A percentile compares a stretch with the other conserved stretches of the same genome.
Conservation (phyloP, 305 asterid genomes). For the Fraxinus albicans region DNA sequence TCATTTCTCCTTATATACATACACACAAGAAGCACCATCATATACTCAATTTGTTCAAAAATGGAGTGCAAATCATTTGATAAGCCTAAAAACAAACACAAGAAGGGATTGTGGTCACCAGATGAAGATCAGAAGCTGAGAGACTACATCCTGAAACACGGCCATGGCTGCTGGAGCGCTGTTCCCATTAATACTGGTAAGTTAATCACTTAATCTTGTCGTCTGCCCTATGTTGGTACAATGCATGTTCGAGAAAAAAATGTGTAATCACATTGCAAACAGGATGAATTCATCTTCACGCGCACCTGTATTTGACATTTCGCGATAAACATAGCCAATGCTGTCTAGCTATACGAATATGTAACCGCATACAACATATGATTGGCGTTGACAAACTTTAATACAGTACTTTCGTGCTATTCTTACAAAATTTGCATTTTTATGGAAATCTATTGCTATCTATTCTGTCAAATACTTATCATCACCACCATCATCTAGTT, state of each 20-base stretch:
- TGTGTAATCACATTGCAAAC: background rate
- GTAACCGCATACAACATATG: background rate
- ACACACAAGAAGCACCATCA: background rate
- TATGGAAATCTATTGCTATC: background rate
- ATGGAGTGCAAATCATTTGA: conserved; percentile 47
- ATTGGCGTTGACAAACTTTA: background rate
- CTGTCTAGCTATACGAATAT: background rate
- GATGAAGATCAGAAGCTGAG: conserved; percentile 81
- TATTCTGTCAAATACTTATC: background rate
- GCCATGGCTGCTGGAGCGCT: conserved; percentile 82
- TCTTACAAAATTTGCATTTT: background rate
- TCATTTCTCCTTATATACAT: conserved; percentile 4
- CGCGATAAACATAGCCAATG: background rate
- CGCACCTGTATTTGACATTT: background rate
- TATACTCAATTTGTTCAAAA: conserved; percentile 2
- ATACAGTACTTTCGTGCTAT: background rate
- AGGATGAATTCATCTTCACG: background rate
- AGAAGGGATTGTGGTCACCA: conserved; percentile 87
- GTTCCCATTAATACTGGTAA: conserved; percentile 77
- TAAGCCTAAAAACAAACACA: conserved; percentile 51
- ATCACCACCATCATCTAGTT: background rate
- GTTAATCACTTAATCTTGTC: conserved; percentile 1
- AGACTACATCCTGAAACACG: conserved; percentile 49
- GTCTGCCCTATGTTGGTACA: background rate
- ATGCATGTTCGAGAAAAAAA: background rate